phyloP scores from a whole-genome alignment of 1,284 basidiomycete genomes.

The Vanrija pseudolonga region DNA sequence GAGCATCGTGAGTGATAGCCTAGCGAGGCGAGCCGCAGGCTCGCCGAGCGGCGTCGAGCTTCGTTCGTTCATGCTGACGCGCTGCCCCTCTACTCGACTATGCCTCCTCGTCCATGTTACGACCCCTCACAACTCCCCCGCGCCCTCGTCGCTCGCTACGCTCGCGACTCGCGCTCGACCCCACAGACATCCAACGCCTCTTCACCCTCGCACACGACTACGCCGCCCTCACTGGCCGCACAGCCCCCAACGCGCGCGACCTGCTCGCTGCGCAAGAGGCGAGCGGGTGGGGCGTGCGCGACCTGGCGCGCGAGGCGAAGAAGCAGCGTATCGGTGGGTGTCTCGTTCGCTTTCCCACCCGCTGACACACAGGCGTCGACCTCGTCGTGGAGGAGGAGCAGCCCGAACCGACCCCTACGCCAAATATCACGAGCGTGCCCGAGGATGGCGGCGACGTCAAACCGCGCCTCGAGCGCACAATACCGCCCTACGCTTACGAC shows the following conservation, averaged over 20 bases:
- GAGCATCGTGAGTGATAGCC: conserved; percentile 37
- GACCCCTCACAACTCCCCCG: too few species aligned
- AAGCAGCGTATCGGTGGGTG: conserved; percentile 25
- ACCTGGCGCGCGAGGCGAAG: conserved; percentile 28
- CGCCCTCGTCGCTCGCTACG: background rate
- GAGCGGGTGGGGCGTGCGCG: conserved; percentile 15
- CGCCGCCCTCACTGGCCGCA: conserved; percentile 26
- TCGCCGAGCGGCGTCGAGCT: too few species aligned
- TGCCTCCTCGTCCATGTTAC: background rate
- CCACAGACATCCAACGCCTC: conserved; percentile 36
- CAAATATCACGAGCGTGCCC: conserved; percentile 9
- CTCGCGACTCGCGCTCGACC: too few species aligned
- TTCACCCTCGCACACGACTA: conserved; percentile 31
- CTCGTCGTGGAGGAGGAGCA: conserved; percentile 1
- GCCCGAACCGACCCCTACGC: conserved; percentile 1
- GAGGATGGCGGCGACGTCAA: conserved; percentile 8
- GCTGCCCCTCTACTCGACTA: too few species aligned
- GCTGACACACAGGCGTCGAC: conserved; percentile 3
- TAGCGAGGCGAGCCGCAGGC: too few species aligned
- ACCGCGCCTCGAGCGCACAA: background rate
- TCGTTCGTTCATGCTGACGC: too few species aligned
- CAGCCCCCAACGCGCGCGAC: conserved; percentile 27
- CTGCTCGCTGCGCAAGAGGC: conserved; percentile 28
- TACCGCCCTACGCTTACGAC: conserved; percentile 29
- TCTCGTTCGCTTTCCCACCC: background rate